Conservation (phyloP, 352 stramenopile species). For the Globisporangium cederbergense region DNA sequence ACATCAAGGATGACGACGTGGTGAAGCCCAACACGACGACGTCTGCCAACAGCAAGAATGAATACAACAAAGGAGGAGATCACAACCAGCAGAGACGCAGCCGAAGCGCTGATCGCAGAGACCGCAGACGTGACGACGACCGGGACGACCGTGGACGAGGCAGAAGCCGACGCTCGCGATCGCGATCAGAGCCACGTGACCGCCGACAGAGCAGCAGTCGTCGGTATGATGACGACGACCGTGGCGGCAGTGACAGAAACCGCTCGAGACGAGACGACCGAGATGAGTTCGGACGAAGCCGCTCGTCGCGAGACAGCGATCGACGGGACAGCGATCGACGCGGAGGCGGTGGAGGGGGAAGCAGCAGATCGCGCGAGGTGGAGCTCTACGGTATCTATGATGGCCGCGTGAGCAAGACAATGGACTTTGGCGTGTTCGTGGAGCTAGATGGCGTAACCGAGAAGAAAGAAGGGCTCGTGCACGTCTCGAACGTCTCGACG, state of each 20-base stretch:
- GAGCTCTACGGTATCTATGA: constrained; percentile 96
- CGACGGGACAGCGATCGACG: too few relatives aligned
- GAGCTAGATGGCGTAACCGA: constrained; percentile 80
- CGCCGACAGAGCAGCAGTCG: constrained; percentile 3
- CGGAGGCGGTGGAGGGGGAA: constrained; percentile 4
- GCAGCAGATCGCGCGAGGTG: constrained; percentile 30
- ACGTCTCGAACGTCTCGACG: constrained; percentile 91
- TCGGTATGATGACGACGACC: constrained; percentile 18
- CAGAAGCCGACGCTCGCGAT: constrained; percentile 33
- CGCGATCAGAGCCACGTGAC: constrained; percentile 25
- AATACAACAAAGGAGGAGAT: not conserved
- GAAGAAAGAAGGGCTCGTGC: constrained; percentile 92
- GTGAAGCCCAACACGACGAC: not conserved
- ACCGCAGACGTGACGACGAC: constrained; percentile 21
- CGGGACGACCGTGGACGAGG: constrained; percentile 25
- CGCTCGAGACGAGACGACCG: constrained; percentile 26
- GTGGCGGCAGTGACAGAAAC: constrained; percentile 24
- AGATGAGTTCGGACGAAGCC: constrained; percentile 22
- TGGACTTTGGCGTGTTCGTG: constrained; percentile 98
- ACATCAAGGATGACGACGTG: constrained; percentile 24
- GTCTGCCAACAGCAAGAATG: constrained; percentile 4
- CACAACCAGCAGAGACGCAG: constrained; percentile 12
- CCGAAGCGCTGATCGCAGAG: constrained; percentile 20
- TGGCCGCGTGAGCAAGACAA: constrained; percentile 91
- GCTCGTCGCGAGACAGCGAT: constrained; percentile 12